Base-by-base conservation (phyloP, 1,284 basidiomycete species). In the Stereum hirsutum region DNA sequence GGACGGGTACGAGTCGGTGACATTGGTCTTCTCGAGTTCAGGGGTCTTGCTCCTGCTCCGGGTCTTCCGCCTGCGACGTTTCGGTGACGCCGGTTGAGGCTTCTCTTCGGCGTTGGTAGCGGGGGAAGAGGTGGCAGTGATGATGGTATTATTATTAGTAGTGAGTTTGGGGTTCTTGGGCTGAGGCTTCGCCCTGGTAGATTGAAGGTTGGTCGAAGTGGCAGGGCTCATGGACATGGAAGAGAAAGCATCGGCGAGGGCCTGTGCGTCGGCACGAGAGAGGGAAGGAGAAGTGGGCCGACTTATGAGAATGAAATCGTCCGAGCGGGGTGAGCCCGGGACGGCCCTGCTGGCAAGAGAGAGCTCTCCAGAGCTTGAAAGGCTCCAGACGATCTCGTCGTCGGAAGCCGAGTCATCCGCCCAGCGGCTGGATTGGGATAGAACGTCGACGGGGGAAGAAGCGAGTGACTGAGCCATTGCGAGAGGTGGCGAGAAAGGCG, bases 321-420 rank as follows among this genome's bases (percentile, higher is more conserved):
- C 50, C 3, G 50, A 51, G 10, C 42, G 42, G 32, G 50, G 43
- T 4, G 47, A 52, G 14, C 34, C 42, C 19, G 38, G 25, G 7
- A 41, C 34, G 12, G 41, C 23, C 17, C 4, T 12, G 11, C 21
- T 17, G 1, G 42, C 26, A 5, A 45, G 26, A 20, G 49, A 51
- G 17, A 50, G 41, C 6, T 25, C 12, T 7, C 26, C 28, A 2
- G 46, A 46, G 14, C 43, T 43, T 10, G 45, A 51, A 28, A 49
- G 43, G 20, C 41, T 50, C 45, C 71, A 78, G 20, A 80, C 70
- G 42, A 81, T 74, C 53, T 79, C 74, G 46, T 80, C 75, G 47
- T 74, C 76, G 14, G 68, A 70, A 20, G 54, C 56, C 45, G 47
- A 49, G 19, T 53, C 55, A 45, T 51, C 52, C 23, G 52, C 50